phyloP scores from a whole-genome alignment of 2,329 filamentous ascomycete genomes.

The Hymenotorrendiella dingleyae region DNA sequence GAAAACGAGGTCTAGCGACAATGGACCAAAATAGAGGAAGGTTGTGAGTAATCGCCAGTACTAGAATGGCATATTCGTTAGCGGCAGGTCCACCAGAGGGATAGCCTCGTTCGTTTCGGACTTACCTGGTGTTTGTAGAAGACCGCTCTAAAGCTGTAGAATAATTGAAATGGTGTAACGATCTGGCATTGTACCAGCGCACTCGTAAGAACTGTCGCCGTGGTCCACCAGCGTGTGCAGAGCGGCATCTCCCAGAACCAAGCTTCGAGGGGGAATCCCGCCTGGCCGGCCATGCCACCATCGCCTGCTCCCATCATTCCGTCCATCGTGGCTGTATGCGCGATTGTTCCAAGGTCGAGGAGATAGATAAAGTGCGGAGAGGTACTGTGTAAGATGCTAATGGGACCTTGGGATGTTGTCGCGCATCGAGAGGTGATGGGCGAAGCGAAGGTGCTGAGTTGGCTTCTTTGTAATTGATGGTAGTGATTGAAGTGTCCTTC shows the following conservation, averaged over 20 bases:
- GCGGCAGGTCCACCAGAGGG: too few relatives aligned
- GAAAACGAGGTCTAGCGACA: slow-evolving; percentile 90
- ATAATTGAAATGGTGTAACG: slow-evolving; percentile 88
- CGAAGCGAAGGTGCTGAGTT: neutral
- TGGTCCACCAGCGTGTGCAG: slow-evolving; percentile 95
- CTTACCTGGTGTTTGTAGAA: slow-evolving; percentile 86
- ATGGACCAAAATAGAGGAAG: slow-evolving; percentile 94
- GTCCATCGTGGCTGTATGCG: slow-evolving; percentile 24
- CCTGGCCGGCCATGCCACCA: slow-evolving; percentile 42
- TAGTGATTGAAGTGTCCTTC: slow-evolving; percentile 2
- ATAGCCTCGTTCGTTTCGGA: slow-evolving; percentile 8
- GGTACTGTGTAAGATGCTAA: too few relatives aligned
- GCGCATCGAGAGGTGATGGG: neutral
- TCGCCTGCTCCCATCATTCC: slow-evolving; percentile 32
- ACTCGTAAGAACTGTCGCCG: slow-evolving; percentile 80
- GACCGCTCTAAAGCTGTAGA: slow-evolving; percentile 91
- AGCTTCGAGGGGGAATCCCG: slow-evolving; percentile 76
- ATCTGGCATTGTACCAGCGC: slow-evolving; percentile 90
- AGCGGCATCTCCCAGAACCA: slow-evolving; percentile 99
- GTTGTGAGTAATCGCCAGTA: slow-evolving; percentile 97
- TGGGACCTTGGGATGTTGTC: neutral
- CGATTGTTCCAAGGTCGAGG: neutral
- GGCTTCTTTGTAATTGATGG: neutral
- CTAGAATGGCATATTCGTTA: slow-evolving; percentile 38
- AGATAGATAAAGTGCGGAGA: too few relatives aligned